Percentiles rank a stretch among this genome's conserved stretches.
Conservation (phyloP, 306 rosid genomes). For the Glycine soja region DNA sequence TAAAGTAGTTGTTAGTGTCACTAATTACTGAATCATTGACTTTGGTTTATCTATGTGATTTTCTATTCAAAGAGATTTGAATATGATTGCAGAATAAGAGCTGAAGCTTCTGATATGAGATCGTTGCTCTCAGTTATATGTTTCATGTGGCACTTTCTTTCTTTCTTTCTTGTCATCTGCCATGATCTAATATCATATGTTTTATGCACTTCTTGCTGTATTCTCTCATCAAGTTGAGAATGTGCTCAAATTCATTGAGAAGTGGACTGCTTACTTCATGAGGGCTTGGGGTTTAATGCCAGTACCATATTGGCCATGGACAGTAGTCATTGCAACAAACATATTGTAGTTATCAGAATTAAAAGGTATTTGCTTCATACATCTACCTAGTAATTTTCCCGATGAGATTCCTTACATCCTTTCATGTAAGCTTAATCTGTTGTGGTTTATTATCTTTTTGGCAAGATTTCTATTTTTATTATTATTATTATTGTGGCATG, state of each 20-base stretch:
- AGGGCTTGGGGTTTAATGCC: not conserved
- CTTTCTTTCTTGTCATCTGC: slow-evolving; percentile 12
- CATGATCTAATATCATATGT: slow-evolving; percentile 9
- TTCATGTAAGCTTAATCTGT: slow-evolving; percentile 9
- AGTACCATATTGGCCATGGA: slow-evolving; percentile 7
- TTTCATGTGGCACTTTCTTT: not conserved
- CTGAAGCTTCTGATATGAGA: slow-evolving; percentile 5
- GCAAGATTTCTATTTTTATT: not conserved
- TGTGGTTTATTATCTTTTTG: slow-evolving; percentile 2
- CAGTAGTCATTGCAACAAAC: not conserved
- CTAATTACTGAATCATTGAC: slow-evolving; percentile 5
- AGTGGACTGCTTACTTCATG: not conserved
- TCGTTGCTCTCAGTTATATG: slow-evolving; percentile 8
- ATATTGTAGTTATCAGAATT: not conserved
- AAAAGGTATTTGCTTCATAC: slow-evolving; percentile 1
- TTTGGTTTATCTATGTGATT: not conserved
- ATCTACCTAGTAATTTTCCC: not conserved
- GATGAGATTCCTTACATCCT: not conserved
- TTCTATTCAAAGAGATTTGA: not conserved
- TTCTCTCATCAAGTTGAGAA: not conserved
- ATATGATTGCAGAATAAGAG: slow-evolving; percentile 29
- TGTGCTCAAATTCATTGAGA: not conserved
- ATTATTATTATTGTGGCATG: not conserved
- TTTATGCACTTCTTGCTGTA: slow-evolving; percentile 15
- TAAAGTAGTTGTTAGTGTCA: slow-evolving; percentile 24